Conservation (phyloP, 75 land plant species). For the Ceratopteris richardii region DNA sequence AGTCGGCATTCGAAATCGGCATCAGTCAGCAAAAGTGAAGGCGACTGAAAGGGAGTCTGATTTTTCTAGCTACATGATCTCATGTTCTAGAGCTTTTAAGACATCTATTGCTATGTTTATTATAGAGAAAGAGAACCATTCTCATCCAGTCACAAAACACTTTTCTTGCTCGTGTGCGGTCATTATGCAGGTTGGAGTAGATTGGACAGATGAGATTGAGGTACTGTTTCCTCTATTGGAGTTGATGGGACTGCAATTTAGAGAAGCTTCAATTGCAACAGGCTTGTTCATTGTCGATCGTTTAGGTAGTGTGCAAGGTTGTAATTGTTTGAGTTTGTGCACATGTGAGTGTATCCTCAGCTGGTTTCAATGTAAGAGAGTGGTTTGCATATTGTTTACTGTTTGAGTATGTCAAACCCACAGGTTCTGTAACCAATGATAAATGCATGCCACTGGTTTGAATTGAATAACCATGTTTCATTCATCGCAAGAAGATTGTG, state of each 20-base stretch:
- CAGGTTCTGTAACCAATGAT: too few relatives aligned
- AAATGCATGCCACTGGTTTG: too few relatives aligned
- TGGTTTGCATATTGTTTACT: too few relatives aligned
- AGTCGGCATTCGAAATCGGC: slow-evolving; percentile 18
- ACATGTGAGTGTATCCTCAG: too few relatives aligned
- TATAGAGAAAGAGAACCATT: background rate
- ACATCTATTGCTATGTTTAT: background rate
- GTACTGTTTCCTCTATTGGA: slow-evolving; percentile 1
- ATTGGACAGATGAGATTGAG: background rate
- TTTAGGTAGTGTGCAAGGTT: slow-evolving; percentile 1
- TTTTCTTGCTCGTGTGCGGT: slow-evolving; percentile 1
- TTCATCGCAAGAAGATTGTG: too few relatives aligned
- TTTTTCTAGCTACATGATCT: slow-evolving; percentile 3
- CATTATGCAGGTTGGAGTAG: slow-evolving; percentile 6
- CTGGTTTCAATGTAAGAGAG: too few relatives aligned
- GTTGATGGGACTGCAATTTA: slow-evolving; percentile 1
- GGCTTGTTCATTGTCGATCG: background rate
- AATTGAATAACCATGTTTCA: too few relatives aligned
- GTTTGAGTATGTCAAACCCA: too few relatives aligned
- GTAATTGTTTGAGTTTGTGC: too few relatives aligned
- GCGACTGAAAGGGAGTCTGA: slow-evolving; percentile 15
- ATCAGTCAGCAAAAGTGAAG: slow-evolving; percentile 20
- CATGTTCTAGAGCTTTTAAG: background rate
- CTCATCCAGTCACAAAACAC: background rate
- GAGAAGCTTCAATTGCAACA: background rate